These are phyloP conservation scores for Tetracladium marchalianum DNA, from an alignment of 495 filamentous ascomycete species.

Conservation along the genomic window DNA sequence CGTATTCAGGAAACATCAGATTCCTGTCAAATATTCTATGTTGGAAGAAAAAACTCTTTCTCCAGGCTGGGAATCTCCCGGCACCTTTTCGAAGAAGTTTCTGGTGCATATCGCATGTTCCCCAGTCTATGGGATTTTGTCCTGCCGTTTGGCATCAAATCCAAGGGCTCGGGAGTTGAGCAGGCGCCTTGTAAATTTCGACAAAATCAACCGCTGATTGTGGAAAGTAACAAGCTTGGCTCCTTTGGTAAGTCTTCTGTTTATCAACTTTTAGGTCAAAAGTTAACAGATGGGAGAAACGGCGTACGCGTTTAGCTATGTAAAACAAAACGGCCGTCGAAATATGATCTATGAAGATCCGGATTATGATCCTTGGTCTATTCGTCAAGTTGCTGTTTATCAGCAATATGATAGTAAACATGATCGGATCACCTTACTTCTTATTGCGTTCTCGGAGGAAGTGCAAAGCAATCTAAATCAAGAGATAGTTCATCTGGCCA, in stretches of 20 bases:
- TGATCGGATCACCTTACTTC: constrained; percentile 16
- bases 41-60: constrained; percentile 14
- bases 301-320: constrained; percentile 21
- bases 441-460: constrained; percentile 20
- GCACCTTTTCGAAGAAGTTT: constrained; percentile 11
- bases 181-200: constrained; percentile 14
- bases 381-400: constrained; percentile 24
- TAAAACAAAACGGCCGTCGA: constrained; percentile 15
- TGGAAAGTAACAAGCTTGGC: neutral
- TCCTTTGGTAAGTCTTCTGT: constrained; percentile 8
- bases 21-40: constrained; percentile 5
- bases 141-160: constrained; percentile 16
- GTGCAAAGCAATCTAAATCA: constrained; percentile 1
- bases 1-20: neutral
- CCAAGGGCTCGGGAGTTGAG: constrained; percentile 13
- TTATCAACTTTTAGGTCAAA: neutral
- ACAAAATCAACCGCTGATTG: neutral
- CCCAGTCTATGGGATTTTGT: constrained; percentile 16
- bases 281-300: constrained; percentile 14
- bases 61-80: constrained; percentile 10
- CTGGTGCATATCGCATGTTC: constrained; percentile 10
- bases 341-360: neutral
- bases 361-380: constrained; percentile 21
- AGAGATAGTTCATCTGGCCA: constrained; percentile 3
- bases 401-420: constrained; percentile 10